Conservation (phyloP, 495 filamentous ascomycete species). For the Penicillium pancosmium region DNA sequence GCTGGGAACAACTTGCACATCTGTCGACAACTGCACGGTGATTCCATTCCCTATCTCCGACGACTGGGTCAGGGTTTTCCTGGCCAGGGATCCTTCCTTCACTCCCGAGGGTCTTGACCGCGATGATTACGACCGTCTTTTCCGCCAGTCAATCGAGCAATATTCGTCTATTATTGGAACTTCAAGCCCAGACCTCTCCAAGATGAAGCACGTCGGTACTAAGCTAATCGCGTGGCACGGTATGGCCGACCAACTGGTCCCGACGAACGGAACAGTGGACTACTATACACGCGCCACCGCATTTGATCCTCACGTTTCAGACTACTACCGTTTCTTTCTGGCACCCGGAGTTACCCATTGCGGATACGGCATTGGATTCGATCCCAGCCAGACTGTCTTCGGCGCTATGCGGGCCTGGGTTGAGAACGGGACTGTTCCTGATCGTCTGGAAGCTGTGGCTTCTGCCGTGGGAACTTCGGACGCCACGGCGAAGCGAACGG, state of each 20-base stretch:
- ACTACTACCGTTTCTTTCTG: constrained; percentile 27
- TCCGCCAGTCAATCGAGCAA: constrained; percentile 5
- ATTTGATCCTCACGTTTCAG: constrained; percentile 5
- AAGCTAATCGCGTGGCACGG: constrained; percentile 51
- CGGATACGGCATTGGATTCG: constrained; percentile 14
- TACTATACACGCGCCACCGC: constrained; percentile 10
- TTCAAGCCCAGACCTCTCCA: constrained; percentile 36
- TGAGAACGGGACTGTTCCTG: constrained; percentile 15
- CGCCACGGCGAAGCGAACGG: constrained; percentile 8
- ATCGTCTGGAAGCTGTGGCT: constrained; percentile 9
- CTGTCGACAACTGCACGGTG: constrained; percentile 17
- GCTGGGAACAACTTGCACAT: constrained; percentile 14
- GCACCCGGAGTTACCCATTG: constrained; percentile 18
- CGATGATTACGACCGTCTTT: constrained; percentile 24
- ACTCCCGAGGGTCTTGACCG: constrained; percentile 29
- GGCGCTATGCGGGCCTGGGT: constrained; percentile 15
- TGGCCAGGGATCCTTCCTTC: constrained; percentile 44
- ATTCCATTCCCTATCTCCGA: constrained; percentile 17
- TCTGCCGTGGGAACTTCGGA: constrained; percentile 9
- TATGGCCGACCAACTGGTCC: constrained; percentile 24
- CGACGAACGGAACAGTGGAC: constrained; percentile 17
- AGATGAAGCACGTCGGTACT: constrained; percentile 35
- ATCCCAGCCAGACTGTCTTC: constrained; percentile 15
- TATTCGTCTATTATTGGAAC: constrained; percentile 34
- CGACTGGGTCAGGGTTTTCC: constrained; percentile 43